Percentiles rank a stretch among this genome's conserved stretches.
Conservation (phyloP, 805 yeast genomes). For the Teunomyces stri region DNA sequence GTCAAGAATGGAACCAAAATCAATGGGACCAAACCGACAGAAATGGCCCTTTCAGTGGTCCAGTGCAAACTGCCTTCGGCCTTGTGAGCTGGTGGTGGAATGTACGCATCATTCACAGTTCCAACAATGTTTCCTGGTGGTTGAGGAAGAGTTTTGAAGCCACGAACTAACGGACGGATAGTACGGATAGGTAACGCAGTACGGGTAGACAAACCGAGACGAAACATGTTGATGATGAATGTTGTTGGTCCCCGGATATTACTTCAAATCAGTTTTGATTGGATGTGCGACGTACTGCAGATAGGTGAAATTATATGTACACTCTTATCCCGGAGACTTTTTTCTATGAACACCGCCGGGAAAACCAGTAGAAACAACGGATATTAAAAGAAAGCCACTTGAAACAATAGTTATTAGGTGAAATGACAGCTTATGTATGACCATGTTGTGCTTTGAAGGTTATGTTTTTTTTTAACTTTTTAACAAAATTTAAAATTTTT, state of each 20-base stretch:
- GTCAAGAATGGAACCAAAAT: conserved; percentile 58
- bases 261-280: conserved; percentile 8
- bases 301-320: not conserved
- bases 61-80: conserved; percentile 72
- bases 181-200: conserved; percentile 2
- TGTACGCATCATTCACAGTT: conserved; percentile 68
- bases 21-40: conserved; percentile 63
- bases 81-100: conserved; percentile 54
- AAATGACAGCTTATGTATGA: too few relatives aligned
- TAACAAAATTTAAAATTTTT: too few relatives aligned
- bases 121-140: conserved; percentile 76
- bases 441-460: too few relatives aligned
- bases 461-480: too few relatives aligned
- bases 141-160: conserved; percentile 53
- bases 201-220: conserved; percentile 2
- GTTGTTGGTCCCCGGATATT: conserved; percentile 12
- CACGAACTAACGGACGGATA: conserved; percentile 23
- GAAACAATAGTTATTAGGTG: too few relatives aligned
- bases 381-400: too few relatives aligned
- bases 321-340: not conserved
- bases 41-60: conserved; percentile 64
- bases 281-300: conserved; percentile 4
- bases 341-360: not conserved
- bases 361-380: too few relatives aligned
- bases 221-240: conserved; percentile 5